Conservation (phyloP, 2,329 filamentous ascomycete species). For the Samsoniella hepiali region DNA sequence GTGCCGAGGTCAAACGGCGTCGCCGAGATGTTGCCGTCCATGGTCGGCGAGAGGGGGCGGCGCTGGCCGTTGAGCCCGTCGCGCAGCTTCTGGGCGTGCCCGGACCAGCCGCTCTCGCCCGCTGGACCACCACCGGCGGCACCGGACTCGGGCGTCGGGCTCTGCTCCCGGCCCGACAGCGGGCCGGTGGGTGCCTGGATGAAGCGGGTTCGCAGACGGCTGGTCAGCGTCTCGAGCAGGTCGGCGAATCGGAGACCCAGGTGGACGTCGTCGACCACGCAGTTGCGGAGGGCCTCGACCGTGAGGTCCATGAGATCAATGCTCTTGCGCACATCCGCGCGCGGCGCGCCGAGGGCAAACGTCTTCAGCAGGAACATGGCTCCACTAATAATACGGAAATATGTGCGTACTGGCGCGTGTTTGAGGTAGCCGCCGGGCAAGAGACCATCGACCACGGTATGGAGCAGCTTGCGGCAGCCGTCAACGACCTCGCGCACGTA, state of each 20-base stretch:
- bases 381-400: conserved; percentile 81
- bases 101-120: conserved; percentile 26
- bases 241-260: conserved; percentile 81
- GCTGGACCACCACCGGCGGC: conserved; percentile 24
- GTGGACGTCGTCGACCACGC: conserved; percentile 81
- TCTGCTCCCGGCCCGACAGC: conserved; percentile 41
- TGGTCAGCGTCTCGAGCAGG: conserved; percentile 74
- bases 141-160: conserved; percentile 36
- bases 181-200: conserved; percentile 58
- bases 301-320: conserved; percentile 73
- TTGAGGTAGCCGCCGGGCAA: conserved; percentile 73
- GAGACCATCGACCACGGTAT: conserved; percentile 72
- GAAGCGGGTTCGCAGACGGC: conserved; percentile 69
- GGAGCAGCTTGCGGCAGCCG: conserved; percentile 71
- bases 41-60: conserved; percentile 32
- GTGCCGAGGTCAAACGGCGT: conserved; percentile 59
- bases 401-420: conserved; percentile 78
- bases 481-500: conserved; percentile 75
- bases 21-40: conserved; percentile 54
- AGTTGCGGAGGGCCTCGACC: conserved; percentile 70
- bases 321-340: conserved; percentile 72
- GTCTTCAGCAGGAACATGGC: conserved; percentile 84
- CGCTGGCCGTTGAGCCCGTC: conserved; percentile 39
- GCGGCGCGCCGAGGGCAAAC: conserved; percentile 75
- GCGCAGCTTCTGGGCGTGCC: conserved; percentile 39